phyloP scores from a whole-genome alignment of 768 basidiomycete genomes.

The Tricholoma saponaceum region DNA sequence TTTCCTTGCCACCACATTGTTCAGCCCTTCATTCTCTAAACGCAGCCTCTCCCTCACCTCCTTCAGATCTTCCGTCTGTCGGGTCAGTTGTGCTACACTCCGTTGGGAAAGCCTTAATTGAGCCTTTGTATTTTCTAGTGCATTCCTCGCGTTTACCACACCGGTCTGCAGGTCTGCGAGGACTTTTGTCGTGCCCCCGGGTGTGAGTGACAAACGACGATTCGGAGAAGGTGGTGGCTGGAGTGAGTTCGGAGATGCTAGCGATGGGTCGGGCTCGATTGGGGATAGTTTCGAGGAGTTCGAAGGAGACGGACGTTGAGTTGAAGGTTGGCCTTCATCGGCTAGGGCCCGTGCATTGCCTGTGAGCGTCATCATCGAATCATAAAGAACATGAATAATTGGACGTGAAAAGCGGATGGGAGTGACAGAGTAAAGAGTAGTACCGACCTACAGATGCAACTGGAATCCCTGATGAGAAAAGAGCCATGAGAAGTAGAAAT shows the following conservation, averaged over 20 bases:
- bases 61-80: conserved; percentile 86
- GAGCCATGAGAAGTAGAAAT: conserved; percentile 11
- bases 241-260: conserved; percentile 34
- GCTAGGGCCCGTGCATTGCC: conserved; percentile 83
- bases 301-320: conserved; percentile 26
- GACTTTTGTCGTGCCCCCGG: conserved; percentile 83
- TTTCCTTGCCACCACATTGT: conserved; percentile 84
- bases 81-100: conserved; percentile 77
- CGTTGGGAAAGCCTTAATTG: conserved; percentile 80
- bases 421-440: conserved; percentile 5
- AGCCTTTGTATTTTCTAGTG: conserved; percentile 81
- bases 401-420: conserved; percentile 15
- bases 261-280: conserved; percentile 31
- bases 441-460: conserved; percentile 73
- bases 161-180: conserved; percentile 84
- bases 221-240: conserved; percentile 39
- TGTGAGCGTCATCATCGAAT: conserved; percentile 30
- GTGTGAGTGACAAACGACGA: conserved; percentile 57
- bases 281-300: conserved; percentile 24
- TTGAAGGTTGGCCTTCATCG: conserved; percentile 55
- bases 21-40: conserved; percentile 83
- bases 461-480: conserved; percentile 56
- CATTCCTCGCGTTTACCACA: conserved; percentile 72
- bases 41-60: conserved; percentile 80
- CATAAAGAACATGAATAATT: conserved; percentile 19